Evolutionary conservation across 2,329 filamentous ascomycete species (phyloP), one percentile per base, ranked within the genome.

Genomic region (Onygena corvina): DNA sequence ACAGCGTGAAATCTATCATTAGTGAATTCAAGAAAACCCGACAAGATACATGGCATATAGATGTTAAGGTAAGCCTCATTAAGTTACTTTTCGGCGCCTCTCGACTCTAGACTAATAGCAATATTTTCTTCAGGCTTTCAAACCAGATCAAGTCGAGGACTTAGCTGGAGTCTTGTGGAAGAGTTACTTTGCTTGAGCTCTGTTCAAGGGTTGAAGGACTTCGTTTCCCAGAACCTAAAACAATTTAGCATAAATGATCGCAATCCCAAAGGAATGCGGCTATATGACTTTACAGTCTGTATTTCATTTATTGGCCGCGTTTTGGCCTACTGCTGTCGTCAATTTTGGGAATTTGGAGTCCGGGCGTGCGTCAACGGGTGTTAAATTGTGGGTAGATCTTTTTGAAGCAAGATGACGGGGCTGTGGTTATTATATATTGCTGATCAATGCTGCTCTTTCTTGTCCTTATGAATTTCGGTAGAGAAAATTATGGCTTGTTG

Each of bases 11-110:
- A 76, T 78, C 77, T 14, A 89, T 95, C 30, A 72, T 98, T 56
- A 88, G 88, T 53, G 93, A 98, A 61, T 98, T 98, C 75, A 98
- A 98, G 73, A 98, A 98, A 78, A 98, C 92, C 40, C 81, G 92
- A 64, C 92, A 98, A 67, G 92, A 98, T 72, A 98, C 90, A 57
- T 98, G 92, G 92, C 83, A 83, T 60, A 90, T 94, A 53, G 92
- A 98, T 71, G 86, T 94, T 59, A 96, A 94, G 84, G 92, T 94
- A 71, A 67, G 79, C 68, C 50, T 12, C 29, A 47, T 47, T 36
- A 29, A 35, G 7, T 14, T 12, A 11, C 46, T 55, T 45, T 29
- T 46, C 48, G 45, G 48, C 35, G 38, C 35, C 33, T n/a, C n/a
- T n/a, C 48, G 18, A 30, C 3, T 21, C 4, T 11, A 4, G n/a